Percentiles rank a stretch among this genome's conserved stretches.
Conservation (phyloP, 441 rosid genomes). For the Viola pubescens region DNA sequence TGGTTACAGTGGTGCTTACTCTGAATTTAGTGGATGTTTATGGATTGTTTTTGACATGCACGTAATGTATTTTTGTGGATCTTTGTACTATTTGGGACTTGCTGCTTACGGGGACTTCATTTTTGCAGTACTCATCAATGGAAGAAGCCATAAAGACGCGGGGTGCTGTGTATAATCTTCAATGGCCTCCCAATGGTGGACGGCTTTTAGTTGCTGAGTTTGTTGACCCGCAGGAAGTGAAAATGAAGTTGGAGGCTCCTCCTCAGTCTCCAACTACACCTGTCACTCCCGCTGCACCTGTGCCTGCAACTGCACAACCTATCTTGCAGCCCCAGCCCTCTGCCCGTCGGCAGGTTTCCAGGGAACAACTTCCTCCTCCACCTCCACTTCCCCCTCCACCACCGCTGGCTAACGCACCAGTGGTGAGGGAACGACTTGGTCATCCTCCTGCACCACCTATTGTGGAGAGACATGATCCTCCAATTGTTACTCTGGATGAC, state of each 20-base stretch:
- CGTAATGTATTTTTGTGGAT: background rate
- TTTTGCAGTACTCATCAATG: slow-evolving; percentile 66
- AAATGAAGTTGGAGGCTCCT: slow-evolving; percentile 53
- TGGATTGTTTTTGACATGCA: background rate
- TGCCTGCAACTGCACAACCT: slow-evolving; percentile 28
- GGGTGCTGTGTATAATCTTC: slow-evolving; percentile 80
- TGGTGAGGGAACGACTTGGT: slow-evolving; percentile 42
- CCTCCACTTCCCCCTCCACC: slow-evolving; percentile 61
- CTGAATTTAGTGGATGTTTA: background rate
- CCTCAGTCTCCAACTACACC: slow-evolving; percentile 35
- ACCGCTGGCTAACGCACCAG: slow-evolving; percentile 38
- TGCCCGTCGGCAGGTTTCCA: slow-evolving; percentile 40
- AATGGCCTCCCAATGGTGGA: slow-evolving; percentile 96
- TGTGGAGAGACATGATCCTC: slow-evolving; percentile 61
- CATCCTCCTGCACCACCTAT: slow-evolving; percentile 62
- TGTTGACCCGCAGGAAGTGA: slow-evolving; percentile 82
- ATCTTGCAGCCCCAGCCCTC: slow-evolving; percentile 41
- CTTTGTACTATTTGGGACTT: background rate
- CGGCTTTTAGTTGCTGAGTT: slow-evolving; percentile 71
- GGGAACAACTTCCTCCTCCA: slow-evolving; percentile 57
- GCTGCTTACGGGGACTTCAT: slow-evolving; percentile 1
- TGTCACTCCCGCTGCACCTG: slow-evolving; percentile 24
- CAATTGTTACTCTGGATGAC: slow-evolving; percentile 85
- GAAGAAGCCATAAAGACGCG: slow-evolving; percentile 84
- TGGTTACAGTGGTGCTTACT: background rate